These are phyloP conservation scores for Durio zibethinus DNA, from an alignment of 345 rosid genomes.

Conservation along the genomic window DNA sequence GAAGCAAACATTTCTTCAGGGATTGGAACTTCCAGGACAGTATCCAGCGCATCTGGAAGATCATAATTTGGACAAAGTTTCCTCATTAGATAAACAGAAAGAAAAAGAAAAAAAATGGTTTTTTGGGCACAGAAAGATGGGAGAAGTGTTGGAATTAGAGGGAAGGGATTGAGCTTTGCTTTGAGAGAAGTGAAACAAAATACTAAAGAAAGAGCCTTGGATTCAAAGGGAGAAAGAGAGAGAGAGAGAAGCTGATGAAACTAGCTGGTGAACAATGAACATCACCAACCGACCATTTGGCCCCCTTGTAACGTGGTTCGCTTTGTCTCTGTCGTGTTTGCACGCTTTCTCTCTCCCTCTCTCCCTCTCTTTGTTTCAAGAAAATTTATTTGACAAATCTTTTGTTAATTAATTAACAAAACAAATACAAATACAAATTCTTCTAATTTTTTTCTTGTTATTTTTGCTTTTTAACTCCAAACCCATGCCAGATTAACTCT, in stretches of 20 bases:
- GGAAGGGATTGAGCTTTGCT: background rate
- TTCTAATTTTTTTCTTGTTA: background rate
- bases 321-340: slow-evolving; percentile 71
- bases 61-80: slow-evolving; percentile 85
- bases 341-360: slow-evolving; percentile 41
- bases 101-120: too few species aligned
- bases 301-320: slow-evolving; percentile 48
- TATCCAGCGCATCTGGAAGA: slow-evolving; percentile 85
- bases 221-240: slow-evolving; percentile 22
- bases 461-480: background rate
- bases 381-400: background rate
- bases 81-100: slow-evolving; percentile 52
- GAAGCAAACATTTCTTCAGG: slow-evolving; percentile 80
- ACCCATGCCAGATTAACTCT: background rate
- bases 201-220: slow-evolving; percentile 4
- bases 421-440: background rate
- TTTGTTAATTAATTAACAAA: background rate
- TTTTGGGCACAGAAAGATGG: slow-evolving; percentile 14
- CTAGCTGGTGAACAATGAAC: slow-evolving; percentile 14
- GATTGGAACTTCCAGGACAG: slow-evolving; percentile 93
- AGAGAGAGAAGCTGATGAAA: slow-evolving; percentile 21
- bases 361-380: background rate
- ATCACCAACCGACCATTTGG: slow-evolving; percentile 70
- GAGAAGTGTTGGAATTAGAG: background rate
- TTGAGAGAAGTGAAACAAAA: slow-evolving; percentile 21